A percentile compares a stretch with the other conserved stretches of the same genome.
These are phyloP conservation scores for Acer negundo DNA, from an alignment of 345 rosid genomes.

Conservation along the genomic window DNA sequence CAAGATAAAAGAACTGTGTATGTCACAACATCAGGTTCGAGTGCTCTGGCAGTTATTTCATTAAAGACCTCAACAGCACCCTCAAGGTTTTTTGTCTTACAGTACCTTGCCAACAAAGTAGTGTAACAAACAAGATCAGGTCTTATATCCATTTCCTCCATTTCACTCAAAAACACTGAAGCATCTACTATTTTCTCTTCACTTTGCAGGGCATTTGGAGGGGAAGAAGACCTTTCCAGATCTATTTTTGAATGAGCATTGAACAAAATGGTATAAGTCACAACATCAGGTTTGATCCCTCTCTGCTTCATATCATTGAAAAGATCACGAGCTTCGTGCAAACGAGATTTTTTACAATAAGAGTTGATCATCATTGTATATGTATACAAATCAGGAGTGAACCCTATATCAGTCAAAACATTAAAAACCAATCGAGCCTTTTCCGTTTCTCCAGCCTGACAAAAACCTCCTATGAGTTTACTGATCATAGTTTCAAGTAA, in stretches of 20 bases:
- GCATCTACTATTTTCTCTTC: conserved; percentile 23
- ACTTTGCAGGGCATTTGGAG: conserved; percentile 19
- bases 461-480: conserved; percentile 49
- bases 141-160: conserved; percentile 36
- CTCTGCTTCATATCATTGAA: conserved; percentile 57
- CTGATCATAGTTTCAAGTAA: conserved; percentile 47
- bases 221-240: conserved; percentile 15
- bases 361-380: conserved; percentile 69
- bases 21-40: conserved; percentile 59
- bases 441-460: conserved; percentile 39
- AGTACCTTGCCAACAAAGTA: conserved; percentile 57
- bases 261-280: conserved; percentile 62
- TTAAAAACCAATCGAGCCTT: conserved; percentile 47
- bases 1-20: conserved; percentile 57
- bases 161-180: conserved; percentile 40
- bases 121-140: conserved; percentile 62
- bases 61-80: conserved; percentile 42
- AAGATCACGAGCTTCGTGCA: conserved; percentile 46
- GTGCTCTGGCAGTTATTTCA: conserved; percentile 55
- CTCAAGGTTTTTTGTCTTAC: conserved; percentile 48
- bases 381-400: conserved; percentile 47
- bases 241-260: conserved; percentile 37
- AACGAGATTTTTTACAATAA: conserved; percentile 49
- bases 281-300: conserved; percentile 64
- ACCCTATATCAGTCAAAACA: conserved; percentile 34